Base-by-base conservation (phyloP, 768 basidiomycete genomes). In the Panellus pusillus region DNA sequence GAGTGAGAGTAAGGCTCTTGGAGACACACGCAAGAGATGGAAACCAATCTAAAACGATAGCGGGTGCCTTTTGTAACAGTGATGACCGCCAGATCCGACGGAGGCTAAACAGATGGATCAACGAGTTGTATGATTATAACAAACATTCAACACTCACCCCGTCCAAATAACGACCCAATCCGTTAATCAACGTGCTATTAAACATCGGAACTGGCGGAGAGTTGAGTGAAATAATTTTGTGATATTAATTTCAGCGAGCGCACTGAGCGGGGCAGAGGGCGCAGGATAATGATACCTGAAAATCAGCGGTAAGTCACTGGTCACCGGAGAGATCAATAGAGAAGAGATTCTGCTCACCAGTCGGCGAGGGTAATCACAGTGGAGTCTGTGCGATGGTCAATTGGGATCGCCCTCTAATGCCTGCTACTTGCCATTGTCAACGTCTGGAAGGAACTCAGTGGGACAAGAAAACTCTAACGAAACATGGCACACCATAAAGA, bases 281-380 rank as follows among this genome's bases (percentile, higher is more conserved):
- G 32, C 32, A 14, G 32, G 32, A 14, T 35, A 35, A 7, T 35
- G 32, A 35, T 35, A 35, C 32, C 32, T 35, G 32, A 35, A n/a
- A n/a, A n/a, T n/a, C n/a, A n/a, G n/a, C n/a, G n/a, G n/a, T n/a
- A n/a, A n/a, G 32, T 14, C 32, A 14, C 32, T 35, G 32, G 32
- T 14, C 32, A 14, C 32, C 8, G 32, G 3, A 9, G 32, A 35
- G 32, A 35, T 9, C 2, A 35, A 3, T 14, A 14, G 3, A 14
- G 32, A 3, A 7, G 8, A 35, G 3, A 14, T 24, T 24, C 6
- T 6, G 14, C 32, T 35, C 66, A 70, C 71, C 72, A 74, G 49
- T 74, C 72, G 5, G 67, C 62, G 14, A 74, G 52, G 12, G 70
- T 69, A 43, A 74, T 68, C n/a, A 74, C 55, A 6, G 72, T 74